Conservation (phyloP, 2,329 filamentous ascomycete species). For the Penicillium paneum region DNA sequence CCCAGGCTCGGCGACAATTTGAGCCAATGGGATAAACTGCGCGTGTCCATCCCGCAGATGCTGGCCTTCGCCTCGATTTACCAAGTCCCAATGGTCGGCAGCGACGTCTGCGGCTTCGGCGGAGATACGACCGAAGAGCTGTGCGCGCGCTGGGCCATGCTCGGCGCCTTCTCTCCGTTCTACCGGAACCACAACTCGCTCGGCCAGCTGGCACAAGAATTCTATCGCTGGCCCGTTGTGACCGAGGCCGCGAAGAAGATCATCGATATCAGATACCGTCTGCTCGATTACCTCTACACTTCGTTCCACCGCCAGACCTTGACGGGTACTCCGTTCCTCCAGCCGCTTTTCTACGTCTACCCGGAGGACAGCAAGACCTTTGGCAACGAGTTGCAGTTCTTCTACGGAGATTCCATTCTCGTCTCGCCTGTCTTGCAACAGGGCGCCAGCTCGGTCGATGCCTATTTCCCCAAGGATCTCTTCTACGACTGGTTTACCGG, state of each 20-base stretch:
- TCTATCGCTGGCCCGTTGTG: conserved; percentile 66
- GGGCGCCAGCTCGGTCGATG: conserved; percentile 51
- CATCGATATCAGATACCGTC: conserved; percentile 68
- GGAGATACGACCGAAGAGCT: conserved; percentile 64
- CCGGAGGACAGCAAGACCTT: conserved; percentile 55
- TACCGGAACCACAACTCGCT: conserved; percentile 69
- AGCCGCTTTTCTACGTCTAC: conserved; percentile 71
- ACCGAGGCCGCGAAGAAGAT: conserved; percentile 63
- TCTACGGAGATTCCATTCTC: conserved; percentile 57
- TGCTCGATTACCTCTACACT: conserved; percentile 80
- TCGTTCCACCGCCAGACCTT: conserved; percentile 59
- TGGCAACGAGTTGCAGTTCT: conserved; percentile 55
- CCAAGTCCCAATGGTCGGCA: conserved; percentile 65
- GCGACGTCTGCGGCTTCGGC: conserved; percentile 75
- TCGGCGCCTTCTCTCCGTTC: conserved; percentile 72
- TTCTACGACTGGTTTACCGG: conserved; percentile 62
- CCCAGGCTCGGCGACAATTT: conserved; percentile 59
- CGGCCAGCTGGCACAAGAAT: conserved; percentile 60
- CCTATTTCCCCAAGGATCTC: conserved; percentile 57
- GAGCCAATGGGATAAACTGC: conserved; percentile 58
- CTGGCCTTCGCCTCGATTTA: conserved; percentile 63
- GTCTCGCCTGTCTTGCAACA: conserved; percentile 56
- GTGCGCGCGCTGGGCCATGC: conserved; percentile 70
- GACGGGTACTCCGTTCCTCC: conserved; percentile 63
- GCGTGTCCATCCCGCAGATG: conserved; percentile 57